These are phyloP conservation scores for Salix dunnii DNA, from an alignment of 345 rosid genomes.

Conservation along the genomic window DNA sequence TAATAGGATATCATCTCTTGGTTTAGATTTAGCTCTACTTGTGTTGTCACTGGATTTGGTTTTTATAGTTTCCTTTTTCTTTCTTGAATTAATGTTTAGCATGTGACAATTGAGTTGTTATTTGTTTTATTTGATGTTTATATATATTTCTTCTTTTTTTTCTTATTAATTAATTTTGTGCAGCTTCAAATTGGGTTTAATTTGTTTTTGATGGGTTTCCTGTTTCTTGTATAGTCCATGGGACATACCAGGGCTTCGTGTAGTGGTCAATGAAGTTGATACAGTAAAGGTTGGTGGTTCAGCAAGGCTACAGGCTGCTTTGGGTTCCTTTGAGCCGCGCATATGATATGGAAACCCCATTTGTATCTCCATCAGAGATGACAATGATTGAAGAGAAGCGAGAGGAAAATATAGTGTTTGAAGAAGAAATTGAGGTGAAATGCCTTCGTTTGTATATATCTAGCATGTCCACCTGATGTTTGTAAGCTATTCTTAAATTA, in stretches of 20 bases:
- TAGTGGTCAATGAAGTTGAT: constrained; percentile 76
- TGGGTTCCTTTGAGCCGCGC: too few species aligned
- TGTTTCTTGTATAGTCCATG: too few species aligned
- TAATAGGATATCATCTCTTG: neutral
- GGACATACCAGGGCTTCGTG: constrained; percentile 51
- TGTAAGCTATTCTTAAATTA: neutral
- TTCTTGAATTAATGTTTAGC: neutral
- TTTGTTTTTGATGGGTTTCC: too few species aligned
- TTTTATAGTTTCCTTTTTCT: neutral
- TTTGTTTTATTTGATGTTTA: neutral
- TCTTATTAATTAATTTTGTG: neutral
- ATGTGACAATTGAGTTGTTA: neutral
- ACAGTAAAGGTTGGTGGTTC: constrained; percentile 69
- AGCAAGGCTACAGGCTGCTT: constrained; percentile 70
- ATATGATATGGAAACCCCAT: constrained; percentile 43
- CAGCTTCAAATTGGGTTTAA: neutral
- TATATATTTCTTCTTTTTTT: neutral
- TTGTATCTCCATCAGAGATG: constrained; percentile 38
- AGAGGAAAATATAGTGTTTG: constrained; percentile 27
- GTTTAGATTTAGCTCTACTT: neutral
- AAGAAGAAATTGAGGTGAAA: constrained; percentile 22
- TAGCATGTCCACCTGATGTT: neutral
- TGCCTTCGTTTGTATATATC: neutral
- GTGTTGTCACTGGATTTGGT: neutral
- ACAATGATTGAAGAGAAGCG: constrained; percentile 33